These are phyloP conservation scores for Stachybotrys chlorohalonatus DNA, from an alignment of 2,329 filamentous ascomycete genomes.

Conservation along the genomic window DNA sequence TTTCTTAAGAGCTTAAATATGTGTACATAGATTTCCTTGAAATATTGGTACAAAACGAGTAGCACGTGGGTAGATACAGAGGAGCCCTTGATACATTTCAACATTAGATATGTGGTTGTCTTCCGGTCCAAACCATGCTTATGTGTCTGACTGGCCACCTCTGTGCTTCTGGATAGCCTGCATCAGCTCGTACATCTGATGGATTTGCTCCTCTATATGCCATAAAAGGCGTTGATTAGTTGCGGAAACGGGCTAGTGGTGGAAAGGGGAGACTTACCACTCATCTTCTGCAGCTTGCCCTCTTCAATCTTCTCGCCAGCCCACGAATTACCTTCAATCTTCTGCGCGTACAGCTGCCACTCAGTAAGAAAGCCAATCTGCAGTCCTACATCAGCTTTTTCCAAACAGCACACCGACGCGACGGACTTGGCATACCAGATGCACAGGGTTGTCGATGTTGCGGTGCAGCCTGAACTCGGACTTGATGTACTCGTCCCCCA, in stretches of 20 bases:
- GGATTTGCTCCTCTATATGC: conserved; percentile 74
- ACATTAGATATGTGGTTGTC: background rate
- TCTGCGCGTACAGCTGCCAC: conserved; percentile 93
- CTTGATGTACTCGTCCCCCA: conserved; percentile 92
- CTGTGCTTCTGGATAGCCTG: conserved; percentile 53
- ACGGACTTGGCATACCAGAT: conserved; percentile 55
- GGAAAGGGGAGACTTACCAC: conserved; percentile 49
- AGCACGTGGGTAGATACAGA: background rate
- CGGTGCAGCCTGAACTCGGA: conserved; percentile 81
- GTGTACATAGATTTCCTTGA: conserved; percentile 2
- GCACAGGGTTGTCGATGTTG: conserved; percentile 79
- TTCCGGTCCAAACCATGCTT: background rate
- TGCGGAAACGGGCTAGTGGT: background rate
- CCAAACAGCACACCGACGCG: background rate
- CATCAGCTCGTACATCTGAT: conserved; percentile 92
- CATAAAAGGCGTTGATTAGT: background rate
- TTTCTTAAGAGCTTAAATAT: background rate
- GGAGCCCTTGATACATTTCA: background rate
- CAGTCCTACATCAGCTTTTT: background rate
- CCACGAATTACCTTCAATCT: conserved; percentile 83
- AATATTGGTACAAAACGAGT: no score
- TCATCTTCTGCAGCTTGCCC: conserved; percentile 85
- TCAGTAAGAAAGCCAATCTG: conserved; percentile 93
- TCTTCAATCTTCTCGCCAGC: conserved; percentile 75
- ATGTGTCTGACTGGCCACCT: conserved; percentile 16